phyloP scores from a whole-genome alignment of 345 rosid genomes.

The Nasturtium officinale region DNA sequence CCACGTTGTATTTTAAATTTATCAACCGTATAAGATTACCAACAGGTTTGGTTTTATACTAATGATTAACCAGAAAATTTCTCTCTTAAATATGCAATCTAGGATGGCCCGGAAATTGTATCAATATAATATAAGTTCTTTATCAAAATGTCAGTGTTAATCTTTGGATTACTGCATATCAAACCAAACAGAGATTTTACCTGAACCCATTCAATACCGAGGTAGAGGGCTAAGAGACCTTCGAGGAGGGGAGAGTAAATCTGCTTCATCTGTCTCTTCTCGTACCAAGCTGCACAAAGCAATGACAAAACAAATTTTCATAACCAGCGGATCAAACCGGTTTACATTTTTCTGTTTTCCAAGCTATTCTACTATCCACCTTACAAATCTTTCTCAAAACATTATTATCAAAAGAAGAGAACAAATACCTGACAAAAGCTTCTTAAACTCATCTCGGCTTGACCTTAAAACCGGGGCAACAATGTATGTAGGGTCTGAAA shows the following conservation, averaged over 20 bases:
- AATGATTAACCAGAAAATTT: neutral
- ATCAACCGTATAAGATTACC: neutral
- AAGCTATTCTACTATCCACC: neutral
- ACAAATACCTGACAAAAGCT: constrained; percentile 77
- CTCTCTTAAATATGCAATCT: neutral
- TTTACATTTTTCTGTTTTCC: neutral
- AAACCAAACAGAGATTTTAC: constrained; percentile 42
- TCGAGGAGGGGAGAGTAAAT: constrained; percentile 95
- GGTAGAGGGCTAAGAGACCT: constrained; percentile 89
- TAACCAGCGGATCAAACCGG: constrained; percentile 2
- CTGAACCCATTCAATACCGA: constrained; percentile 95
- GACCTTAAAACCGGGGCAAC: constrained; percentile 81
- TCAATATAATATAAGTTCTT: neutral
- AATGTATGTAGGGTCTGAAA: constrained; percentile 83
- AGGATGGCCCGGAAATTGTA: neutral
- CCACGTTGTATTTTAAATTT: neutral
- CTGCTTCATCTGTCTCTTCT: constrained; percentile 95
- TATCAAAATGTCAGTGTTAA: neutral
- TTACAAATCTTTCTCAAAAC: neutral
- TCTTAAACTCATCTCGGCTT: constrained; percentile 73
- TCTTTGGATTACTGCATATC: neutral
- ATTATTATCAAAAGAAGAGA: constrained; percentile 9
- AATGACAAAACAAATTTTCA: neutral
- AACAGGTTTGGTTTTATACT: neutral
- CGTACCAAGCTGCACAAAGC: constrained; percentile 83